Evolutionary conservation across 108 stramenopile genomes (phyloP).

Genomic region (Skeletonema tropicum): DNA sequence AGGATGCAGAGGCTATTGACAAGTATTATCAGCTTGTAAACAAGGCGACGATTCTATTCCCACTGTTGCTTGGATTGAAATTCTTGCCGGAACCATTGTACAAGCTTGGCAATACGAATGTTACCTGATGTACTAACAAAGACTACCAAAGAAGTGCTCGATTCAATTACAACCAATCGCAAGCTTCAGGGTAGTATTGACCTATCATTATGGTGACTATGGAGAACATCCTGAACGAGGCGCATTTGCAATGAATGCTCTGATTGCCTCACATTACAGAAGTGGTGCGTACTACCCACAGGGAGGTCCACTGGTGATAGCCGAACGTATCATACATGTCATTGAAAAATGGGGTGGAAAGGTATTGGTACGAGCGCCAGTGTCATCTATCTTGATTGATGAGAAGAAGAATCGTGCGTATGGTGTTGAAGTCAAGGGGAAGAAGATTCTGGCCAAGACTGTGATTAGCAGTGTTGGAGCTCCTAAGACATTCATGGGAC

Average conservation of each 20-base stretch:
- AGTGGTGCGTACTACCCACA: constrained; percentile 39
- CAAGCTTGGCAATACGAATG: constrained; percentile 5
- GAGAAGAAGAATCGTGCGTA: constrained; percentile 24
- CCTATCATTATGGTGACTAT: constrained; percentile 42
- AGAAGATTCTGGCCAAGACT: constrained; percentile 28
- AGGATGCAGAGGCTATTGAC: constrained; percentile 33
- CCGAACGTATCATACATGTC: constrained; percentile 10
- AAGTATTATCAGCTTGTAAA: constrained; percentile 19
- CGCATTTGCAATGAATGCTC: constrained; percentile 34
- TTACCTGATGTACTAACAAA: constrained; percentile 11
- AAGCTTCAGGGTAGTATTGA: constrained; percentile 35
- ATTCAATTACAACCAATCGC: constrained; percentile 29
- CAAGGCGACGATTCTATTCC: constrained; percentile 5
- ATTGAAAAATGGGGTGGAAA: constrained; percentile 31
- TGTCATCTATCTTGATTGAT: constrained; percentile 40
- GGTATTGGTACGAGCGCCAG: constrained; percentile 32
- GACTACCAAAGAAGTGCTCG: constrained; percentile 39
- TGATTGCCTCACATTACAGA: constrained; percentile 24
- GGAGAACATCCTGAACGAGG: constrained; percentile 25
- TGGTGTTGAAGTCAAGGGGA: constrained; percentile 44
- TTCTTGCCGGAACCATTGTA: constrained; percentile 22
- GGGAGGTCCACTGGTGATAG: constrained; percentile 35
- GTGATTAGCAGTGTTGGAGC: constrained; percentile 40
- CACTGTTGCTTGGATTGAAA: constrained; percentile 14
- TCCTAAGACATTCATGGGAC: constrained; percentile 27